Evolutionary conservation across 2,329 filamentous ascomycete species (phyloP), one percentile per base, ranked within the genome.

Genomic region (Chaetomiaceae sp.): DNA sequence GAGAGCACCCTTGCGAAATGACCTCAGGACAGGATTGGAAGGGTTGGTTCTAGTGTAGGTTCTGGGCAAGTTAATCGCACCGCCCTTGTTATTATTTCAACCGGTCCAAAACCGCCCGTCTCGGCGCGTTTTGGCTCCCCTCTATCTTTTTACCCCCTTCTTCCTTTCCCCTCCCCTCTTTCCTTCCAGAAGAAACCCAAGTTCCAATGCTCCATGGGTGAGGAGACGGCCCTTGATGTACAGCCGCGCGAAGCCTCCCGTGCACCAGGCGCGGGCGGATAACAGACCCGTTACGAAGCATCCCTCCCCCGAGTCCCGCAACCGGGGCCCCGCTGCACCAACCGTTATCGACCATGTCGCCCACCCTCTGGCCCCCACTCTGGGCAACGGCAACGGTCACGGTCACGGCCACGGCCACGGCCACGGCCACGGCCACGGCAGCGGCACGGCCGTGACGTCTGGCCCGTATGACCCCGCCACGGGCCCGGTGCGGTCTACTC

Each of bases 401-500:
- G 31, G 31, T 23, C 44, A 27, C n/a, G 21, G 10, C 23, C 23
- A n/a, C 33, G 34, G 44, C 43, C 44, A 55, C 51, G 45, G 30
- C 40, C 10, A 48, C 42, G 30, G 33, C 44, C 50, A 38, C 40
- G 35, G 16, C 27, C 19, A 14, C 41, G 48, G 42, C 6, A 47
- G 27, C 37, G 33, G 35, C 30, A 16, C 30, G 8, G 34, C 47
- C 40, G 20, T 21, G 42, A 33, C 27, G 14, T 5, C 35, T 2
- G 46, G 25, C 17, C 2, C 44, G 39, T 16, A 40, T 43, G 38
- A 41, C 10, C 27, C 37, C 9, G 42, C 33, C 44, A n/a, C 31
- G 21, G 48, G 46, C 20, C 51, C 57, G 3, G 61, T 60, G 6
- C 59, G 58, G 12, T 64, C 66, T 8, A 63, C 78, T 14, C 71